Evolutionary conservation across 2,329 filamentous ascomycete genomes (phyloP), one percentile per base, ranked within the genome.

Genomic region (Pseudogymnoascus sp.): DNA sequence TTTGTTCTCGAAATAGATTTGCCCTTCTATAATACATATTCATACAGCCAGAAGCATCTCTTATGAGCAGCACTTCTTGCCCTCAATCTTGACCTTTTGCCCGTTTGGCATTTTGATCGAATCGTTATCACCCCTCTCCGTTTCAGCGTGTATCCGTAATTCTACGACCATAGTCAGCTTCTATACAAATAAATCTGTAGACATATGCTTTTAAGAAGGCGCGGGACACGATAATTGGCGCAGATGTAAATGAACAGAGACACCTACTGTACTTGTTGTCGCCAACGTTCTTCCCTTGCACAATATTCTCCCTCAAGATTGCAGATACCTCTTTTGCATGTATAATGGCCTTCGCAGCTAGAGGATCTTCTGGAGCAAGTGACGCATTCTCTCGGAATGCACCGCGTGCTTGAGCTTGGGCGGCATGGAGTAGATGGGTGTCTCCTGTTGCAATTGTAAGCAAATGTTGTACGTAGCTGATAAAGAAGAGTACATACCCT

Each of bases 121-220:
- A 70, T 97, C 92, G 73, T 99, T 99, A 77, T 98, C 90, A 62
- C 95, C 92, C 68, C 91, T 83, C 76, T 99, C 93, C 31, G 89
- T 99, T 68, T 96, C 80, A 65, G 96, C 84, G 75, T 98, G 95
- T 76, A 99, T 97, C 61, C 88, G 84, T 63, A 98, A 78, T 73
- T 89, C 92, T 97, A 68, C n/a, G 5, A 69, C n/a, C 12, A 14
- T n/a, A 28, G 41, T 64, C n/a, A 64, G 62, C 22, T 31, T 16
- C 46, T 61, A 28, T 4, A 35, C 12, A 50, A 35, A 59, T 6
- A 40, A 53, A 11, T 56, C 19, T 2, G 14, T 16, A 41, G 31
- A 46, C 3, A 35, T 1, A 60, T 19, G 14, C 14, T 22, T 41
- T 46, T 28, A 31, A 14, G 3, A 56, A 19, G 26, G 26, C 28